Evolutionary conservation across 345 rosid species (phyloP).

Genomic region (Salix viminalis): DNA sequence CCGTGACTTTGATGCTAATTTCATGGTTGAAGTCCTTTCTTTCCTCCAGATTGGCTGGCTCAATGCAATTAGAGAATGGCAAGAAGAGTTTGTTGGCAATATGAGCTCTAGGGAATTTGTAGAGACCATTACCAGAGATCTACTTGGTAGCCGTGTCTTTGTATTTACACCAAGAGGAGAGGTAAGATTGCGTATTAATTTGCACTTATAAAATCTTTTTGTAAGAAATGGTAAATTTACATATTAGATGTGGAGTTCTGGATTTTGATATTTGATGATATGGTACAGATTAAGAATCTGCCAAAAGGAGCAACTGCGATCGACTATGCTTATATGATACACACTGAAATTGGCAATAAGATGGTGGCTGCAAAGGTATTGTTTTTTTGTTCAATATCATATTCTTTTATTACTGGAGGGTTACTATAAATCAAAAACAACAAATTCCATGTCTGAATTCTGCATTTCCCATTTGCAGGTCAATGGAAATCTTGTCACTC

Average conservation of each 20-base stretch:
- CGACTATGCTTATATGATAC: slow-evolving; percentile 97
- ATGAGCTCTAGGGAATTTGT: slow-evolving; percentile 99
- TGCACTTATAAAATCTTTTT: slow-evolving; percentile 5
- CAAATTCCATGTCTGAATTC: neutral
- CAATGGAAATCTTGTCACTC: slow-evolving; percentile 91
- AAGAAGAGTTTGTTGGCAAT: slow-evolving; percentile 98
- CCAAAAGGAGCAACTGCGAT: slow-evolving; percentile 91
- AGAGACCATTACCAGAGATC: slow-evolving; percentile 85
- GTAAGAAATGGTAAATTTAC: slow-evolving; percentile 26
- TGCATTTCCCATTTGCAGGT: slow-evolving; percentile 54
- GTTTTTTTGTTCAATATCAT: slow-evolving; percentile 1
- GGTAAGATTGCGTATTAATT: slow-evolving; percentile 2
- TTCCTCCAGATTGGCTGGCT: slow-evolving; percentile 68
- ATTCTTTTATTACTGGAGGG: neutral
- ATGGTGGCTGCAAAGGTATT: slow-evolving; percentile 96
- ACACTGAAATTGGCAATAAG: slow-evolving; percentile 94
- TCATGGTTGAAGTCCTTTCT: slow-evolving; percentile 13
- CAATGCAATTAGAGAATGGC: slow-evolving; percentile 99
- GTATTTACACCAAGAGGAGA: slow-evolving; percentile 55
- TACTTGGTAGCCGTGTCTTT: slow-evolving; percentile 89
- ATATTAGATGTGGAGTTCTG: slow-evolving; percentile 6
- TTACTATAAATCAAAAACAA: neutral
- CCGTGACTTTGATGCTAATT: slow-evolving; percentile 27
- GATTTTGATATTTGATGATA: slow-evolving; percentile 14
- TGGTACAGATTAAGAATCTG: slow-evolving; percentile 76